phyloP scores from a whole-genome alignment of 2,329 filamentous ascomycete species.

The Claviceps maximensis region DNA sequence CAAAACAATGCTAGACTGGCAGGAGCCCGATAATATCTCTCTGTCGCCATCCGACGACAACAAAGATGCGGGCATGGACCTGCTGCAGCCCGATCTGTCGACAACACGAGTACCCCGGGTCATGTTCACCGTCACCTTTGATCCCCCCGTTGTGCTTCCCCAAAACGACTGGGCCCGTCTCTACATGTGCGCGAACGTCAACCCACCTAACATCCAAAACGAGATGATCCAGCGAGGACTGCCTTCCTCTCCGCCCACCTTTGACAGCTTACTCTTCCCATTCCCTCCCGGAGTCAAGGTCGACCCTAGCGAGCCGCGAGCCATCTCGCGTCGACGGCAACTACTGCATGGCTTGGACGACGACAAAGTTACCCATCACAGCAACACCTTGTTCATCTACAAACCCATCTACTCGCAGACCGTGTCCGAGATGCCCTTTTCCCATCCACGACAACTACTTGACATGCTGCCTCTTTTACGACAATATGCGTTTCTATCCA shows the following conservation, averaged over 20 bases:
- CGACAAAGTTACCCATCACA: constrained; percentile 27
- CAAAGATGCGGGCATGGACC: constrained; percentile 37
- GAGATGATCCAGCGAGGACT: constrained; percentile 17
- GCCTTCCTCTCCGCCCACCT: constrained; percentile 27
- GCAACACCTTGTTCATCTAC: constrained; percentile 54
- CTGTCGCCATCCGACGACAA: constrained; percentile 33
- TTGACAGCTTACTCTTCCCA: constrained; percentile 46
- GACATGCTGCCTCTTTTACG: constrained; percentile 60
- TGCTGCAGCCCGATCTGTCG: constrained; percentile 32
- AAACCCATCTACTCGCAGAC: constrained; percentile 59
- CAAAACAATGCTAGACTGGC: constrained; percentile 51
- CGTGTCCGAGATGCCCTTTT: constrained; percentile 58
- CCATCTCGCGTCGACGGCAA: constrained; percentile 34
- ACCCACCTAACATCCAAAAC: constrained; percentile 24
- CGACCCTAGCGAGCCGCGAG: constrained; percentile 44
- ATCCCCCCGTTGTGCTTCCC: constrained; percentile 61
- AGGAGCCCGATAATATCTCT: constrained; percentile 54
- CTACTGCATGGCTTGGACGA: constrained; percentile 32
- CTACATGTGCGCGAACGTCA: constrained; percentile 40
- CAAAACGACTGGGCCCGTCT: constrained; percentile 50
- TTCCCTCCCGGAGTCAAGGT: constrained; percentile 33
- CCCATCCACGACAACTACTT: constrained; percentile 64
- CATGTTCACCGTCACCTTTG: constrained; percentile 60
- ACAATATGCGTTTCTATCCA: constrained; percentile 61
- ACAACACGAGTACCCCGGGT: constrained; percentile 51